Evolutionary conservation across 2,329 filamentous ascomycete species (phyloP).

Genomic region (Diaporthe helianthi): DNA sequence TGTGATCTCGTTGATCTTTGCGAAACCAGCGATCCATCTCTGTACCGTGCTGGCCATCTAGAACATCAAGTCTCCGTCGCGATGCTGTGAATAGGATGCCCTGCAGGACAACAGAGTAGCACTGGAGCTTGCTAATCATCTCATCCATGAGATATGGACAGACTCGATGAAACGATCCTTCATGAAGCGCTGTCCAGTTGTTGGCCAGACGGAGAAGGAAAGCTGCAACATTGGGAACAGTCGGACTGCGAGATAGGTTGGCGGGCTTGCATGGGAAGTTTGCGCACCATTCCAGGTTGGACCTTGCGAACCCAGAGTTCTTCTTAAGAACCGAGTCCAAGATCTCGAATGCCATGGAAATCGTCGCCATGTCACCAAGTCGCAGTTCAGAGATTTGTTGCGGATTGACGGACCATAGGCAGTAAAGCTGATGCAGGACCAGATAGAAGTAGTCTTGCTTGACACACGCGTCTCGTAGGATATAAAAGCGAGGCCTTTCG

Average conservation of each 20-base stretch:
- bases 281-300: constrained; percentile 45
- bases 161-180: constrained; percentile 27
- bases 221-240: constrained; percentile 46
- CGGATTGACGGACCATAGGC: constrained; percentile 55
- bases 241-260: constrained; percentile 34
- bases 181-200: constrained; percentile 48
- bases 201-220: constrained; percentile 53
- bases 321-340: constrained; percentile 47
- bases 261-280: constrained; percentile 44
- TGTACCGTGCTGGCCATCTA: constrained; percentile 31
- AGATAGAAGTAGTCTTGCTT: constrained; percentile 68
- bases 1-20: constrained; percentile 38
- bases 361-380: constrained; percentile 26
- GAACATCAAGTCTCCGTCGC: constrained; percentile 39
- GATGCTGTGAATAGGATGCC: constrained; percentile 42
- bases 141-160: constrained; percentile 47
- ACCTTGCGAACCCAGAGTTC: constrained; percentile 44
- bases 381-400: background rate
- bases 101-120: constrained; percentile 42
- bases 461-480: constrained; percentile 64
- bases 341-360: constrained; percentile 46
- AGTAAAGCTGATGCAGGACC: constrained; percentile 70
- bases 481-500: constrained; percentile 57
- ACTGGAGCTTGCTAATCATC: constrained; percentile 42
- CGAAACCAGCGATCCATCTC: constrained; percentile 39